Evolutionary conservation across 192 early-diverging fungal genomes (phyloP).

Genomic region (Podila verticillata): DNA sequence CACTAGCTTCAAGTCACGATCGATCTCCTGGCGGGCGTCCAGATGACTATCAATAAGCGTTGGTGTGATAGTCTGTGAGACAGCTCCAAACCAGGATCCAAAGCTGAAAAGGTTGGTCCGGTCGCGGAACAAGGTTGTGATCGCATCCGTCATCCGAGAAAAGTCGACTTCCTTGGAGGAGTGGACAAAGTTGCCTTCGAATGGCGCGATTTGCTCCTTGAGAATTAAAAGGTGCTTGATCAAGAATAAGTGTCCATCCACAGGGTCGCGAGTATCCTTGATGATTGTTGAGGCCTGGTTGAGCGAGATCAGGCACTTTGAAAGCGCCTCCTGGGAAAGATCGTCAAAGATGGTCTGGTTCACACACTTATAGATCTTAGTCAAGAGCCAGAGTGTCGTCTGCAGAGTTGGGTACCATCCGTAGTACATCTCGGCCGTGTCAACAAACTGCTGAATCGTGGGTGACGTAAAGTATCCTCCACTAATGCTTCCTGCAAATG

Average conservation of each 20-base stretch:
- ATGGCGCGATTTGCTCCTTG: slow-evolving; percentile 82
- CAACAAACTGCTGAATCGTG: slow-evolving; percentile 40
- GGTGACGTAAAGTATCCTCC: slow-evolving; percentile 37
- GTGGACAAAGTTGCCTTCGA: slow-evolving; percentile 80
- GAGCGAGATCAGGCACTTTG: slow-evolving; percentile 71
- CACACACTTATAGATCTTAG: slow-evolving; percentile 81
- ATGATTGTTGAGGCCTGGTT: slow-evolving; percentile 19
- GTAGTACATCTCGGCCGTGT: slow-evolving; percentile 44
- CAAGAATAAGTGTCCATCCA: slow-evolving; percentile 82
- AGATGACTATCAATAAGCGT: slow-evolving; percentile 59
- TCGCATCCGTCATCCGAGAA: slow-evolving; percentile 63
- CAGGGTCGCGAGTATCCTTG: slow-evolving; percentile 54
- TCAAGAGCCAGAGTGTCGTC: slow-evolving; percentile 81
- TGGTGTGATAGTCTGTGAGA: slow-evolving; percentile 55
- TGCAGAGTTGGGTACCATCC: slow-evolving; percentile 89
- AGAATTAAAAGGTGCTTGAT: slow-evolving; percentile 90
- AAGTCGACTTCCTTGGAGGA: slow-evolving; percentile 77
- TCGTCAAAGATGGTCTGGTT: slow-evolving; percentile 84
- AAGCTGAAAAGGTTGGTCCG: slow-evolving; percentile 44
- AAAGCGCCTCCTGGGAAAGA: slow-evolving; percentile 85
- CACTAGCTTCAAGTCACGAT: slow-evolving; percentile 71
- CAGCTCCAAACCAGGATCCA: slow-evolving; percentile 47
- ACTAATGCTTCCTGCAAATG: slow-evolving; percentile 37
- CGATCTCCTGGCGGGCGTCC: slow-evolving; percentile 66
- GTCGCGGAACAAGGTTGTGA: slow-evolving; percentile 32